These are phyloP conservation scores for Plasmodium ovale DNA, from an alignment of 169 alveolate species.

Conservation along the genomic window DNA sequence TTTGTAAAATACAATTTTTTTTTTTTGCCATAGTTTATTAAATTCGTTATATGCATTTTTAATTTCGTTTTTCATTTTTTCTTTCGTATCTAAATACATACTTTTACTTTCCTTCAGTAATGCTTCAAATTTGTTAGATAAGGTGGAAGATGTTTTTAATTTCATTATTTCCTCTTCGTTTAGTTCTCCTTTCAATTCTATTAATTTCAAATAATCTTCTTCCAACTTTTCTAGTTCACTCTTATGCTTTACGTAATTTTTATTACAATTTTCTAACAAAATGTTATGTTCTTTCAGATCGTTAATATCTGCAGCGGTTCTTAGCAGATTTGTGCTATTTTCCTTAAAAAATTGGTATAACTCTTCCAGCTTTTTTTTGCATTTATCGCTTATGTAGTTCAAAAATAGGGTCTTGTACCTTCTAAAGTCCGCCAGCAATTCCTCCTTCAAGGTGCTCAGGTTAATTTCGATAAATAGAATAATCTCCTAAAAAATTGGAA, in stretches of 20 bases:
- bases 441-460: conserved; percentile 56
- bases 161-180: conserved; percentile 77
- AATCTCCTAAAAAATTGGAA: conserved; percentile 16
- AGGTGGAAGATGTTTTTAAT: conserved; percentile 51
- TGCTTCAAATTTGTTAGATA: conserved; percentile 61
- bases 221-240: conserved; percentile 60
- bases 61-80: conserved; percentile 75
- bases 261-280: conserved; percentile 52
- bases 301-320: conserved; percentile 43
- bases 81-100: conserved; percentile 71
- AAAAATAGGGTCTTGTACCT: conserved; percentile 43
- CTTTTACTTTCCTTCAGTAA: conserved; percentile 61
- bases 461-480: conserved; percentile 70
- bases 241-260: conserved; percentile 32
- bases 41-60: conserved; percentile 73
- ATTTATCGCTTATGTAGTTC: conserved; percentile 48
- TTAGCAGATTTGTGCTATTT: conserved; percentile 43
- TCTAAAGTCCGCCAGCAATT: conserved; percentile 38
- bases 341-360: conserved; percentile 54
- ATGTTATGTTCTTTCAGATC: conserved; percentile 51
- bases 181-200: conserved; percentile 74
- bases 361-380: conserved; percentile 66
- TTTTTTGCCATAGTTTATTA: conserved; percentile 74
- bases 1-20: conserved; percentile 61
- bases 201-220: conserved; percentile 62